These are phyloP conservation scores for Camillea tinctor DNA, from an alignment of 2,329 filamentous ascomycete genomes.

Conservation along the genomic window DNA sequence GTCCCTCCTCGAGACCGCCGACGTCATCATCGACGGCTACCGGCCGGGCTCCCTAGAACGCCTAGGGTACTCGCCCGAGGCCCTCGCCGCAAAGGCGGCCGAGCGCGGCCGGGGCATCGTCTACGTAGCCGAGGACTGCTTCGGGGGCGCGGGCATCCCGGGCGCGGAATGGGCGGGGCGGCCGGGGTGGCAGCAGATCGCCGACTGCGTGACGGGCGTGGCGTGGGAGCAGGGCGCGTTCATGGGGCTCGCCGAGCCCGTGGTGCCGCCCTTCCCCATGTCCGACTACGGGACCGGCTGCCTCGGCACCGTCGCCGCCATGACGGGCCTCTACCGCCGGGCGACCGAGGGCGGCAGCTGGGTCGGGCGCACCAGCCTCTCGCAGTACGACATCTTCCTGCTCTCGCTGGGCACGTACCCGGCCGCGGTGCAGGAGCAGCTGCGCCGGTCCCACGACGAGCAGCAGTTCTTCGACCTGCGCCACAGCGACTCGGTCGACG, in stretches of 20 bases:
- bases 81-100: constrained; percentile 51
- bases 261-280: constrained; percentile 65
- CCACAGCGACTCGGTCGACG: constrained; percentile 58
- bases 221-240: constrained; percentile 38
- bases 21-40: constrained; percentile 69
- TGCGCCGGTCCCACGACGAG: constrained; percentile 47
- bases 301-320: constrained; percentile 34
- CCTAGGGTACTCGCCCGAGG: constrained; percentile 61
- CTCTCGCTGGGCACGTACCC: constrained; percentile 46
- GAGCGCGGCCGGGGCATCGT: constrained; percentile 61
- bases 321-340: constrained; percentile 34
- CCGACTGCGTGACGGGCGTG: constrained; percentile 37
- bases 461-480: constrained; percentile 53
- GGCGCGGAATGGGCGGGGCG: constrained; percentile 58
- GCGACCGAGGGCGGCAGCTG: constrained; percentile 34
- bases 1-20: constrained; percentile 57
- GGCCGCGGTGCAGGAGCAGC: constrained; percentile 43
- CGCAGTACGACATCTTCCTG: constrained; percentile 38
- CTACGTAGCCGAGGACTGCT: constrained; percentile 71
- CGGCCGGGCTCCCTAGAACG: constrained; percentile 63
- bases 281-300: constrained; percentile 45
- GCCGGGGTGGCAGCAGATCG: constrained; percentile 60
- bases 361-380: constrained; percentile 35
- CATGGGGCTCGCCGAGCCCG: constrained; percentile 51
- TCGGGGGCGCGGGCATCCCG: constrained; percentile 54